phyloP scores from a whole-genome alignment of 495 filamentous ascomycete species.

The Echria macrotheca region DNA sequence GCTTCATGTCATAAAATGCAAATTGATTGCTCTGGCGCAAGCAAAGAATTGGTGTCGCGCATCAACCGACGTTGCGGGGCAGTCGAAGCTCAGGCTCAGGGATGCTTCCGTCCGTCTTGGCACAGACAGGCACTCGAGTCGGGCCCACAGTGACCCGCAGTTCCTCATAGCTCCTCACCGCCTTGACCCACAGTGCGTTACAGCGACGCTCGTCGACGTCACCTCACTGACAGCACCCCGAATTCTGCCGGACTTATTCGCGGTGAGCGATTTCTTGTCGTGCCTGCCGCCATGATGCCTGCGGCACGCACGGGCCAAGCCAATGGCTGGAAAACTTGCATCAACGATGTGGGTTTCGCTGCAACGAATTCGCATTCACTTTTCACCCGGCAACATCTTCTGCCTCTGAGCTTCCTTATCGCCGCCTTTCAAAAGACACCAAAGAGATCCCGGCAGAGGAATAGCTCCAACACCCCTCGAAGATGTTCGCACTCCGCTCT shows the following conservation, averaged over 20 bases:
- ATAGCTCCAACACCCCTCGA: constrained; percentile 16
- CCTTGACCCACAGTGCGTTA: no score
- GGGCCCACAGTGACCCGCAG: neutral
- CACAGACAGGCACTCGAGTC: neutral
- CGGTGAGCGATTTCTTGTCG: constrained; percentile 16
- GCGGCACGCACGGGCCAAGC: constrained; percentile 12
- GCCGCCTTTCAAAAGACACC: constrained; percentile 1
- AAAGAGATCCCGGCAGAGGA: neutral
- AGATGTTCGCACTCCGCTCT: constrained; percentile 48
- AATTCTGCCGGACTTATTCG: constrained; percentile 10
- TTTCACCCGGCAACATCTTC: constrained; percentile 17
- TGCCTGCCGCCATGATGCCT: neutral
- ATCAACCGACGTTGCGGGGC: constrained; percentile 12
- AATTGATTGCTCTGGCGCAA: no score
- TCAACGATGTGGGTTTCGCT: constrained; percentile 9
- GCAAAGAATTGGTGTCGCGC: no score
- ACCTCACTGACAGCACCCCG: neutral
- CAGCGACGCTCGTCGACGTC: neutral
- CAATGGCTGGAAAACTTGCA: constrained; percentile 15
- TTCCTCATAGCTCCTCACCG: neutral
- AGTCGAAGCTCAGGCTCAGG: constrained; percentile 1
- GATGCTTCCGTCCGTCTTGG: constrained; percentile 7
- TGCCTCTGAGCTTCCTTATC: constrained; percentile 7
- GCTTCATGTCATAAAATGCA: no score
- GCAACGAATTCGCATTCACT: constrained; percentile 1